Evolutionary conservation across 495 filamentous ascomycete species (phyloP), one percentile per base, ranked within the genome.

Genomic region (Jackrogersella minutella): DNA sequence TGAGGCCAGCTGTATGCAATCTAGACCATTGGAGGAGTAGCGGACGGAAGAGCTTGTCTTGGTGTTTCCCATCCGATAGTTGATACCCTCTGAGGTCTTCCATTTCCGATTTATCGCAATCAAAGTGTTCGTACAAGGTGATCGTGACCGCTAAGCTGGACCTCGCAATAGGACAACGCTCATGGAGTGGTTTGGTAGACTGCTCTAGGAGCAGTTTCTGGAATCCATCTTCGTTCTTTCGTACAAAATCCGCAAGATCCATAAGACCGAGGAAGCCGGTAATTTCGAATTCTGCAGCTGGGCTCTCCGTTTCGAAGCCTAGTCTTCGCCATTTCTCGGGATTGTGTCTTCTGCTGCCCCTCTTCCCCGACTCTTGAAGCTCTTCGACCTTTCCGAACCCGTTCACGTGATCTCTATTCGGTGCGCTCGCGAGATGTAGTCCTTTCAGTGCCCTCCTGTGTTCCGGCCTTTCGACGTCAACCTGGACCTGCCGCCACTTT

Each of bases 191-290:
- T 71, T 87, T 87, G 10, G 88, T 87, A 4, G 91, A 91, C 76
- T 99, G 93, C 76, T 99, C 95, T 21, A 97, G 79, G 33, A 99
- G 82, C 65, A 93, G 78, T 76, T 94, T 97, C 70, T 96, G 94
- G 68, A 95, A 98, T 31, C 87, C 87, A 73, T 97, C 93, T 71
- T 97, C 92, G 65, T 96, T 87, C 71, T 91, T 96, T 66, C 89
- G 84, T 47, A 96, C 91, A 74, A 91, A 99, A 76, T 98, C 93
- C 5, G 92, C 93, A 70, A 98, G 73, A 75, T 99, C 95, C 93
- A 98, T 97, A 88, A 99, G 92, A 17, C 96, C 95, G 39, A 99
- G 77, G 73, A 94, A 98, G 1, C 95, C 95, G 14, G 89, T 88
- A 21, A 86, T 82, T 2, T 93, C 87, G 76, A 99, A 98, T 68